A percentile compares a stretch with the other conserved stretches of the same genome.
phyloP scores from a whole-genome alignment of 2,329 filamentous ascomycete genomes.

The Zopfia rhizophila region DNA sequence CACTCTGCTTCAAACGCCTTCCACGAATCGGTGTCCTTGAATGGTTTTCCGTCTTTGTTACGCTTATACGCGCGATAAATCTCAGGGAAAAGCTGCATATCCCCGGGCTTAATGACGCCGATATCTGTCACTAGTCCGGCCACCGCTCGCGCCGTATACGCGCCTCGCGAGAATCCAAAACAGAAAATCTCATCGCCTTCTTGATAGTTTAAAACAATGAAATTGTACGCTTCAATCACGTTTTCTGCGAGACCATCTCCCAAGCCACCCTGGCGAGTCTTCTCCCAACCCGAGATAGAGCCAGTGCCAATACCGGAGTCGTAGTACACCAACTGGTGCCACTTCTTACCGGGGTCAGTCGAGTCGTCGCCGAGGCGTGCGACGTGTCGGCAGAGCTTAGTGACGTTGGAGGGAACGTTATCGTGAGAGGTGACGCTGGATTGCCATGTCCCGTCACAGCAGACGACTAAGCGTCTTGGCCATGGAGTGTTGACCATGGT shows the following conservation, averaged over 20 bases:
- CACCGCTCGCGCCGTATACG: slow-evolving; percentile 56
- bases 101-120: slow-evolving; percentile 58
- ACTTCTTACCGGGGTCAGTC: slow-evolving; percentile 35
- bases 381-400: slow-evolving; percentile 46
- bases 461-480: slow-evolving; percentile 46
- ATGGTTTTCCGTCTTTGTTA: slow-evolving; percentile 37
- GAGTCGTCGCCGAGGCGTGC: slow-evolving; percentile 39
- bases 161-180: slow-evolving; percentile 59
- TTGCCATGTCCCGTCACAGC: slow-evolving; percentile 52
- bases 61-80: slow-evolving; percentile 53
- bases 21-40: slow-evolving; percentile 41
- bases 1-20: slow-evolving; percentile 34
- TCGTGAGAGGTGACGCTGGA: slow-evolving; percentile 40
- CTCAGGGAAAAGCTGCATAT: slow-evolving; percentile 56
- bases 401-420: slow-evolving; percentile 49
- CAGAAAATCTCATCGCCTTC: slow-evolving; percentile 61
- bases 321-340: slow-evolving; percentile 50
- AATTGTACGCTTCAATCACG: slow-evolving; percentile 62
- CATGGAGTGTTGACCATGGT: slow-evolving; percentile 36
- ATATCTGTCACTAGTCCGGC: slow-evolving; percentile 57
- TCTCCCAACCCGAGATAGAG: slow-evolving; percentile 36
- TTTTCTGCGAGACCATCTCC: slow-evolving; percentile 59
- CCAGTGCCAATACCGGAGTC: slow-evolving; percentile 49
- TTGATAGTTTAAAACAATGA: slow-evolving; percentile 62
- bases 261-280: slow-evolving; percentile 50